A percentile compares a stretch with the other conserved stretches of the same genome.
Conservation (phyloP, 345 rosid species). For the Eucalyptus shirleyi region DNA sequence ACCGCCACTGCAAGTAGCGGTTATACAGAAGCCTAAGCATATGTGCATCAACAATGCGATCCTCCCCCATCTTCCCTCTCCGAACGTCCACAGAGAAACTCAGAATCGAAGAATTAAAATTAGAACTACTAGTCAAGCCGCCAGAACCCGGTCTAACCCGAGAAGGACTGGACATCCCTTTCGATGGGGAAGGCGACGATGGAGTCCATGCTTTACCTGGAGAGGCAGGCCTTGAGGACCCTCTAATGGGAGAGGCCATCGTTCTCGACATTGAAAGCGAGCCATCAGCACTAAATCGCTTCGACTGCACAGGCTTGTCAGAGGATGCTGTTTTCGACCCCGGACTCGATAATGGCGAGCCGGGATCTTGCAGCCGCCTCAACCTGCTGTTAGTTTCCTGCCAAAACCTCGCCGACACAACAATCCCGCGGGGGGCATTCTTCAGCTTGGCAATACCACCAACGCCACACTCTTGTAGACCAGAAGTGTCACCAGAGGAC, state of each 20-base stretch:
- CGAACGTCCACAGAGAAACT: conserved; percentile 72
- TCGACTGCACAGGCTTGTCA: conserved; percentile 48
- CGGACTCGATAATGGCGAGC: conserved; percentile 62
- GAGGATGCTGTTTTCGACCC: conserved; percentile 26
- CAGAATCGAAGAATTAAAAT: conserved; percentile 60
- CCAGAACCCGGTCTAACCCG: conserved; percentile 28
- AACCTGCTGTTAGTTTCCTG: conserved; percentile 86
- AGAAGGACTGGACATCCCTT: conserved; percentile 66
- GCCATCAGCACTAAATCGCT: conserved; percentile 52
- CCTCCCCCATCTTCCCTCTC: conserved; percentile 81
- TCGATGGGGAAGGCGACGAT: conserved; percentile 32
- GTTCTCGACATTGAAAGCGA: conserved; percentile 40
- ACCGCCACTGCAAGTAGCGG: conserved; percentile 73
- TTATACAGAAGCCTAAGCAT: conserved; percentile 79
- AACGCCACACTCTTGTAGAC: conserved; percentile 27
- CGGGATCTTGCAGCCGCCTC: conserved; percentile 83
- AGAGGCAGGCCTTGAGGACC: conserved; percentile 61
- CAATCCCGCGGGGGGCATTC: conserved; percentile 27
- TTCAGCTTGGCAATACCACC: conserved; percentile 25
- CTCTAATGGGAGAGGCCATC: conserved; percentile 52
- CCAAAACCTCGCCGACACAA: conserved; percentile 79
- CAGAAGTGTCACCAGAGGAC: conserved; percentile 68
- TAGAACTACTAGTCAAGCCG: conserved; percentile 15
- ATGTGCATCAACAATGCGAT: conserved; percentile 66
- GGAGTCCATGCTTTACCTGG: conserved; percentile 78